phyloP scores from a whole-genome alignment of 1,284 basidiomycete genomes.

The Tilletia horrida region DNA sequence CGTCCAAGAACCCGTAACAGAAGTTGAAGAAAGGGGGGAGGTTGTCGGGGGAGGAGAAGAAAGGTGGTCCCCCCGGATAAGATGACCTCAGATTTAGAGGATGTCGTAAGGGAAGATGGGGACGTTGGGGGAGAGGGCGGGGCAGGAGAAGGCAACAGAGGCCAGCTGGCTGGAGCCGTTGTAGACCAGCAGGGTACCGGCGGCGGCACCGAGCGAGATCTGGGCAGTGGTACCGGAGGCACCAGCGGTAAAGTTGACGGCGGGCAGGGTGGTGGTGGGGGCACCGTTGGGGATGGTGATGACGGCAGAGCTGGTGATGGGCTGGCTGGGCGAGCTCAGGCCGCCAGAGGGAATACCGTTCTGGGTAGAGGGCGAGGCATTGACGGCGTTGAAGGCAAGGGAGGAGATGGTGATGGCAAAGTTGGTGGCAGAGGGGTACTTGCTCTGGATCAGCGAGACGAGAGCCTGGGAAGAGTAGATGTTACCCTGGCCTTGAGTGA shows the following conservation, averaged over 20 bases:
- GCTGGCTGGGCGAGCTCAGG: constrained; percentile 5
- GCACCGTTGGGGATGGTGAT: constrained; percentile 3
- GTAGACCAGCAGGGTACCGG: constrained; percentile 11
- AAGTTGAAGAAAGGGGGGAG: too few relatives aligned
- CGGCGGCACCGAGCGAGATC: constrained; percentile 11
- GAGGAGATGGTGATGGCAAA: constrained; percentile 4
- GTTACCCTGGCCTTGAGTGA: constrained; percentile 15
- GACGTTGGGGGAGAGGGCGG: constrained; percentile 13
- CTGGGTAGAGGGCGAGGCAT: constrained; percentile 3
- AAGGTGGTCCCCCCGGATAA: too few relatives aligned
- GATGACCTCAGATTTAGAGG: not conserved
- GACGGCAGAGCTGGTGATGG: not conserved
- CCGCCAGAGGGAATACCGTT: constrained; percentile 4
- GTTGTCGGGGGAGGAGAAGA: too few relatives aligned
- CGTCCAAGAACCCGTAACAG: too few relatives aligned
- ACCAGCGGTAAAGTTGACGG: constrained; percentile 9
- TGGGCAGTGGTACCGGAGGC: constrained; percentile 13
- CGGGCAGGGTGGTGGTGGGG: constrained; percentile 10
- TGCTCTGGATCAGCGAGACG: constrained; percentile 11
- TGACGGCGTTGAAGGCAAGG: constrained; percentile 14
- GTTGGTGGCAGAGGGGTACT: constrained; percentile 13
- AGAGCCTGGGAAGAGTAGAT: constrained; percentile 7
- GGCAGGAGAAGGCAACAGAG: constrained; percentile 16
- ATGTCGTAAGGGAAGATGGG: constrained; percentile 17
- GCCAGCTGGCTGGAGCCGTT: constrained; percentile 1